A percentile compares a stretch with the other conserved stretches of the same genome.
Evolutionary conservation across 768 basidiomycete species (phyloP).

Genomic region (Filobasidium wieringae): DNA sequence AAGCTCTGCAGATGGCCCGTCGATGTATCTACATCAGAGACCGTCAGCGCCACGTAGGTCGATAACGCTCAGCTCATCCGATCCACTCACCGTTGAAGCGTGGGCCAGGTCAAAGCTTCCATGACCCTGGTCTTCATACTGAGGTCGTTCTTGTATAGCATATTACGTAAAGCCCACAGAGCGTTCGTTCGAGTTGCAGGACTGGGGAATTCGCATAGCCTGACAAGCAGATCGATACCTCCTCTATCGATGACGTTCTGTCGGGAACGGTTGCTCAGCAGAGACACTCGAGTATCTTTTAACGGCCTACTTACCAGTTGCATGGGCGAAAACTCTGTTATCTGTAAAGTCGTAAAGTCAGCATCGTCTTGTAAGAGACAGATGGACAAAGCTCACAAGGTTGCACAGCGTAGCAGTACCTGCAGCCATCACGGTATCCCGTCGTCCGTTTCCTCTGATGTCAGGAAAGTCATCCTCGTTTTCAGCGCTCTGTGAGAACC

Average conservation of each 20-base stretch:
- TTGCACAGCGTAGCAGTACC: slow-evolving; percentile 71
- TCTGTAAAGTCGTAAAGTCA: slow-evolving; percentile 16
- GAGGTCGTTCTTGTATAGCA: slow-evolving; percentile 54
- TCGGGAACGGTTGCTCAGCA: not conserved
- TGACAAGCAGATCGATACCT: slow-evolving; percentile 53
- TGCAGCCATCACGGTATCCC: slow-evolving; percentile 57
- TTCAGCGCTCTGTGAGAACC: slow-evolving; percentile 34
- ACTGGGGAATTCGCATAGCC: slow-evolving; percentile 49
- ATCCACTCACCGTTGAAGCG: slow-evolving; percentile 47
- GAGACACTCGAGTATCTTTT: not conserved
- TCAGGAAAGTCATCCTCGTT: slow-evolving; percentile 2
- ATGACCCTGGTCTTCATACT: slow-evolving; percentile 57
- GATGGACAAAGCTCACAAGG: slow-evolving; percentile 35
- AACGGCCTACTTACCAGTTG: slow-evolving; percentile 47
- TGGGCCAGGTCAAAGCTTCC: slow-evolving; percentile 55
- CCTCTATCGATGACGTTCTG: slow-evolving; percentile 60
- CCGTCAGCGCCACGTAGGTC: not conserved
- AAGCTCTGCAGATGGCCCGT: slow-evolving; percentile 10
- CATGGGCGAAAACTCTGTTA: slow-evolving; percentile 75
- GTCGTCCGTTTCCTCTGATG: slow-evolving; percentile 44
- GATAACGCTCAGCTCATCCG: not conserved
- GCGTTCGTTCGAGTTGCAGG: slow-evolving; percentile 54
- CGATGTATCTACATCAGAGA: slow-evolving; percentile 4
- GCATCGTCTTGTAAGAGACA: not conserved
- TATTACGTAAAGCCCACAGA: slow-evolving; percentile 78